Conservation (phyloP, 108 stramenopile genomes). For the Nitzschia sp. region DNA sequence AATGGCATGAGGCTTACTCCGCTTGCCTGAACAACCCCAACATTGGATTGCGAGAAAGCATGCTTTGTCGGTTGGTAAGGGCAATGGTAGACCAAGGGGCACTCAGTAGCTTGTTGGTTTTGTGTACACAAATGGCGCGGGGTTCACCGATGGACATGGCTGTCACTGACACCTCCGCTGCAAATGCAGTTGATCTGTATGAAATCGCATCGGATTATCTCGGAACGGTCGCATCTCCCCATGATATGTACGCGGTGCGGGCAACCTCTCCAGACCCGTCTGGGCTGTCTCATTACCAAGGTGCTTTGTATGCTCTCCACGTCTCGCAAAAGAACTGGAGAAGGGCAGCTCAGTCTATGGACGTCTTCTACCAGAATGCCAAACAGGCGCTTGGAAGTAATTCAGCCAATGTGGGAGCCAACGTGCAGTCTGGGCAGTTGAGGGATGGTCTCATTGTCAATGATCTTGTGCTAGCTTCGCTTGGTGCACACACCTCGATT, state of each 20-base stretch:
- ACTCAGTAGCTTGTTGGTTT: slow-evolving; percentile 51
- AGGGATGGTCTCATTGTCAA: slow-evolving; percentile 57
- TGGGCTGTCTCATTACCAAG: slow-evolving; percentile 59
- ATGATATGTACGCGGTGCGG: slow-evolving; percentile 33
- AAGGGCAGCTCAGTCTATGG: slow-evolving; percentile 72
- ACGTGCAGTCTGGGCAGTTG: slow-evolving; percentile 17
- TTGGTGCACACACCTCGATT: slow-evolving; percentile 53
- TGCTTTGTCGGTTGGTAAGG: slow-evolving; percentile 58
- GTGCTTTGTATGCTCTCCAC: slow-evolving; percentile 75
- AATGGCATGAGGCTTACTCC: slow-evolving; percentile 67
- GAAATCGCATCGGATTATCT: slow-evolving; percentile 62
- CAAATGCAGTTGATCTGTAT: slow-evolving; percentile 59
- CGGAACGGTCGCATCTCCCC: slow-evolving; percentile 25
- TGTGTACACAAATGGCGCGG: slow-evolving; percentile 47
- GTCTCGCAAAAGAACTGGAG: slow-evolving; percentile 76
- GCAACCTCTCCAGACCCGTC: slow-evolving; percentile 32
- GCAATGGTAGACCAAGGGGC: slow-evolving; percentile 79
- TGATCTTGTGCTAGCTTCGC: slow-evolving; percentile 51
- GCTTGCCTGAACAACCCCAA: slow-evolving; percentile 60
- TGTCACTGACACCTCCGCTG: neutral
- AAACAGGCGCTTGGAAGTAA: slow-evolving; percentile 28
- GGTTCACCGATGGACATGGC: slow-evolving; percentile 1
- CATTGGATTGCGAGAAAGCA: slow-evolving; percentile 28
- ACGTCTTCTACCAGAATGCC: slow-evolving; percentile 53
- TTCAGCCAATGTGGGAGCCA: slow-evolving; percentile 9